Evolutionary conservation across 2,329 filamentous ascomycete species (phyloP).

Genomic region (Aspergillus viridinutans): DNA sequence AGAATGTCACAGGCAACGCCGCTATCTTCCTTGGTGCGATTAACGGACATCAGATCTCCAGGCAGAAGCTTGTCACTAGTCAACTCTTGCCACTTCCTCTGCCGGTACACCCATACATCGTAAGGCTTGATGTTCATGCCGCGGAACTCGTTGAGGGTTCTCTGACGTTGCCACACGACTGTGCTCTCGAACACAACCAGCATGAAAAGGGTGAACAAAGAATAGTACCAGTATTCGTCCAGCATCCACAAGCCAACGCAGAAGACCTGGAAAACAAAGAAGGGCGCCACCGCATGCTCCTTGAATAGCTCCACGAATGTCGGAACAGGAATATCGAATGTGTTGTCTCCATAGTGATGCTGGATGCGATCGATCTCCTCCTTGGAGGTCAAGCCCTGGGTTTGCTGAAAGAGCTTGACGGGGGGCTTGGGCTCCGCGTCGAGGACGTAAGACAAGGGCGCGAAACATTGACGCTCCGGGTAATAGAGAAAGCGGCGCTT

Average conservation of each 20-base stretch:
- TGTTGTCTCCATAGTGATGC: constrained; percentile 92
- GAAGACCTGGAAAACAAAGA: constrained; percentile 99
- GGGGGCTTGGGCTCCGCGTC: constrained; percentile 79
- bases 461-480: constrained; percentile 66
- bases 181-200: constrained; percentile 96
- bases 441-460: constrained; percentile 75
- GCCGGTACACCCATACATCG: constrained; percentile 83
- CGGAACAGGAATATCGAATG: constrained; percentile 95
- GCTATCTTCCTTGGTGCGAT: constrained; percentile 91
- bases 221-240: constrained; percentile 99
- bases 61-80: constrained; percentile 89
- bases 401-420: constrained; percentile 73
- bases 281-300: constrained; percentile 96
- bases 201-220: constrained; percentile 98
- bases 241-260: constrained; percentile 98
- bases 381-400: constrained; percentile 67
- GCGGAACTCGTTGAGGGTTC: constrained; percentile 91
- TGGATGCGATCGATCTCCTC: constrained; percentile 75
- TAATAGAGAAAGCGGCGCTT: constrained; percentile 94
- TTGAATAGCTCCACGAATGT: constrained; percentile 95
- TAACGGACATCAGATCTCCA: constrained; percentile 87
- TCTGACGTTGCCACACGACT: constrained; percentile 97
- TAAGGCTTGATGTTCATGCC: constrained; percentile 99
- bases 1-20: constrained; percentile 98
- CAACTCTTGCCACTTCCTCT: constrained; percentile 82